Percentiles rank a stretch among this genome's conserved stretches.
Evolutionary conservation across 495 filamentous ascomycete genomes (phyloP).

Genomic region (Neurospora sp.): DNA sequence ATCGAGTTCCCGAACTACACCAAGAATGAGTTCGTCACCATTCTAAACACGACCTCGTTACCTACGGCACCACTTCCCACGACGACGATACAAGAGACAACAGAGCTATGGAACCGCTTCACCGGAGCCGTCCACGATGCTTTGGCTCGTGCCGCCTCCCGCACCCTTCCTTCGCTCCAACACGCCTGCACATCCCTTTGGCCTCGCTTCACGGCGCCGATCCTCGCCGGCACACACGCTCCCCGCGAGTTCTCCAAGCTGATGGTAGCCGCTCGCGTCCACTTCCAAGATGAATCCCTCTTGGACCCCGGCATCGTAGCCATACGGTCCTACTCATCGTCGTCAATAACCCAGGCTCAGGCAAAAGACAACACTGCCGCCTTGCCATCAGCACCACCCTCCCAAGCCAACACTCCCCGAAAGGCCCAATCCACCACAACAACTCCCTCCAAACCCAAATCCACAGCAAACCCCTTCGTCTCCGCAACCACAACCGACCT

Average conservation of each 20-base stretch:
- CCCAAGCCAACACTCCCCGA: not conserved
- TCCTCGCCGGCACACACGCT: constrained; percentile 51
- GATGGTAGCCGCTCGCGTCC: constrained; percentile 56
- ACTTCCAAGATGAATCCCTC: constrained; percentile 68
- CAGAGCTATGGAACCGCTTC: constrained; percentile 74
- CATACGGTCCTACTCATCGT: constrained; percentile 2
- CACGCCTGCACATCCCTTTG: constrained; percentile 52
- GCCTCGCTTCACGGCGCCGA: constrained; percentile 57
- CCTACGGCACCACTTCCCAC: constrained; percentile 26
- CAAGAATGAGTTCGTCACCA: constrained; percentile 62
- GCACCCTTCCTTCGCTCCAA: constrained; percentile 52
- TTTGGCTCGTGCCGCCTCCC: constrained; percentile 52
- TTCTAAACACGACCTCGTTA: constrained; percentile 44
- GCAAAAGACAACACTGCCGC: constrained; percentile 4
- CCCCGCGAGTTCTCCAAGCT: constrained; percentile 76
- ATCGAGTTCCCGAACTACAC: constrained; percentile 80
- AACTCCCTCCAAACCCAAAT: constrained; percentile 3
- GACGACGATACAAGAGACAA: constrained; percentile 30
- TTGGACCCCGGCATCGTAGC: constrained; percentile 62
- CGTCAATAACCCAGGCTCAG: not conserved
- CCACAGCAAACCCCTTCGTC: not conserved
- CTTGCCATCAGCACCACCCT: constrained; percentile 5
- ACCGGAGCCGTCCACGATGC: constrained; percentile 63
- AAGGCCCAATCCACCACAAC: constrained; percentile 2
- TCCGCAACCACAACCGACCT: constrained; percentile 17